A percentile compares a stretch with the other conserved stretches of the same genome.
These are phyloP conservation scores for Chrysosporium queenslandicum DNA, from an alignment of 2,329 filamentous ascomycete genomes.

Conservation along the genomic window DNA sequence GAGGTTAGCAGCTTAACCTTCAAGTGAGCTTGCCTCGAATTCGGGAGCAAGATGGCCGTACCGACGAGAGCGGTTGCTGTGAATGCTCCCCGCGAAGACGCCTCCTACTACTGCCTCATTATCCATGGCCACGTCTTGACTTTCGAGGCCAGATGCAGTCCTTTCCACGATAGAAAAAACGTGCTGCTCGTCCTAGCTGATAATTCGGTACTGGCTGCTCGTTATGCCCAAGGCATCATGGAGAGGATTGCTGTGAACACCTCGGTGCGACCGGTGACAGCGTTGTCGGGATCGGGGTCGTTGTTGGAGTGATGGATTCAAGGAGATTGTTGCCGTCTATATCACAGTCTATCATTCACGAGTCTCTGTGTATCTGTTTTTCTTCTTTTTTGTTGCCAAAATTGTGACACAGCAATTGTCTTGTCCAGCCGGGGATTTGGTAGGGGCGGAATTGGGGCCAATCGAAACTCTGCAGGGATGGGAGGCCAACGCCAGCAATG, in stretches of 20 bases:
- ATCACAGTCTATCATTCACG: background rate
- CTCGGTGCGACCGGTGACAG: background rate
- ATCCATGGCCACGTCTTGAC: conserved; percentile 10
- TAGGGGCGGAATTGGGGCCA: background rate
- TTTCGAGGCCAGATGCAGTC: background rate
- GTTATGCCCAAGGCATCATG: conserved; percentile 11
- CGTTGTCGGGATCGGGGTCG: too few species aligned
- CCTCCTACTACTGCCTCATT: conserved; percentile 10
- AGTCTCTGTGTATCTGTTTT: background rate
- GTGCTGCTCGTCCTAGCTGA: background rate
- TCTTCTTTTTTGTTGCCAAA: background rate
- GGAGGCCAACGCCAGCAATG: background rate
- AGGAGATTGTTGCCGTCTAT: too few species aligned
- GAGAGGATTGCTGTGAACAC: background rate
- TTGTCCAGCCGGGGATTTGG: background rate
- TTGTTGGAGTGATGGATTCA: too few species aligned
- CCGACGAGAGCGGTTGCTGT: conserved; percentile 12
- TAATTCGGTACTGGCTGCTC: background rate
- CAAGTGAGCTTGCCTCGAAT: background rate
- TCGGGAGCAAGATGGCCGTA: conserved; percentile 4
- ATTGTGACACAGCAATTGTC: background rate
- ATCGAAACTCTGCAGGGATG: background rate
- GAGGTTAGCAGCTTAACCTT: conserved; percentile 1
- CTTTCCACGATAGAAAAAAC: background rate
- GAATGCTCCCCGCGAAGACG: conserved; percentile 9